phyloP scores from a whole-genome alignment of 768 basidiomycete species.

The Mycena crocata region DNA sequence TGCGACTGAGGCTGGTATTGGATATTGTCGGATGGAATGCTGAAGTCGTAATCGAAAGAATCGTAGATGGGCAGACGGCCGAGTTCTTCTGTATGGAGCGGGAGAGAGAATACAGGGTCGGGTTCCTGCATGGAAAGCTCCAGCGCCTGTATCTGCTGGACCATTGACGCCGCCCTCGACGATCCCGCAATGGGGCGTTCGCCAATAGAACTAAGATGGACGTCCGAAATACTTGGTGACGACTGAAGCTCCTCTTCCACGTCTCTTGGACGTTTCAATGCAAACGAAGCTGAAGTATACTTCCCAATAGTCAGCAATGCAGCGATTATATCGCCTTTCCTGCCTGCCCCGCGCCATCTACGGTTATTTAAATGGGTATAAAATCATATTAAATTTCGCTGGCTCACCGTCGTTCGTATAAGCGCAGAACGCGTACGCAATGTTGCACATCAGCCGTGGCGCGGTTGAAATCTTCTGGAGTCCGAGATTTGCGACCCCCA shows the following conservation, averaged over 20 bases:
- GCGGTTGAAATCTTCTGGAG: too few species aligned
- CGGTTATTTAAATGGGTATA: too few species aligned
- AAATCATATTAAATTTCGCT: background rate
- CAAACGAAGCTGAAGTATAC: background rate
- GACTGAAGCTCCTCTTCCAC: background rate
- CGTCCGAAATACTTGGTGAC: too few species aligned
- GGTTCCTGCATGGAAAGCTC: constrained; percentile 7
- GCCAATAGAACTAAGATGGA: background rate
- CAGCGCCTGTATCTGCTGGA: background rate
- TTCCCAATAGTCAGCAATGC: constrained; percentile 10
- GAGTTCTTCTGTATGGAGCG: constrained; percentile 19
- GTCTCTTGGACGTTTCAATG: constrained; percentile 8
- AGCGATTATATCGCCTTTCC: constrained; percentile 11
- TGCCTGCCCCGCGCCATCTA: constrained; percentile 14
- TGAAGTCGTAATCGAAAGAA: constrained; percentile 4
- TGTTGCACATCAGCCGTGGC: too few species aligned
- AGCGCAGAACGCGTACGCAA: too few species aligned
- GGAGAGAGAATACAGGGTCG: constrained; percentile 14
- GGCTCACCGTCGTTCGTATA: too few species aligned
- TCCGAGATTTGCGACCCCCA: too few species aligned
- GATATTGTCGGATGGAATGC: background rate
- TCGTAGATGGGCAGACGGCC: constrained; percentile 16
- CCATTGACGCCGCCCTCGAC: background rate
- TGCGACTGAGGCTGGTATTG: background rate
- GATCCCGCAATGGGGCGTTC: background rate